Evolutionary conservation across 306 rosid species (phyloP), one percentile per base, ranked within the genome.

Genomic region (Echinosophora koreensis): DNA sequence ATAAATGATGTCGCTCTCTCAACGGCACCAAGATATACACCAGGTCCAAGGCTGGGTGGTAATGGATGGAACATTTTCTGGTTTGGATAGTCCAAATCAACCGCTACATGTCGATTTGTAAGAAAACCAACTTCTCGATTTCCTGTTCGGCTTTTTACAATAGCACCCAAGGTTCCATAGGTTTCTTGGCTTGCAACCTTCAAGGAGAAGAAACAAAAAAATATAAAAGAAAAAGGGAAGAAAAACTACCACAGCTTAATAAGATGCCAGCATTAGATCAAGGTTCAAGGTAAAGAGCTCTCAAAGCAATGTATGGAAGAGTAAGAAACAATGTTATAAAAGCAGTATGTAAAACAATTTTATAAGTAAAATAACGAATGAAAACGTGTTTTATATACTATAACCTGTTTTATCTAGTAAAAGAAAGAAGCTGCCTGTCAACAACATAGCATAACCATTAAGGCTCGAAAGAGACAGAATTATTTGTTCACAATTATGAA

Each of bases 111-210:
- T 27, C 99, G 91, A 82, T 96, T 96, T 49, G 99, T 96, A 52
- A 96, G 98, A 73, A 92, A 96, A 63, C 99, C 99, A 87, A 92
- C 88, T 86, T 96, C 96, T 49, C 50, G 86, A 72, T 86, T 91
- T 85, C 97, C 99, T 22, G 99, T 89, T 73, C 96, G 89, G 84
- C 99, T 96, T 89, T 79, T 87, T 7, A 96, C 98, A 86, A 96
- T 91, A 77, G 99, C 98, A 78, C 99, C 99, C 85, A 96, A 77
- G 77, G 99, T 96, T 76, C 98, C 99, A 81, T 89, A 92, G 5
- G 97, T 96, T 81, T 91, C 97, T 87, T 92, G 99, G 88, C 93
- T 96, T 60, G 99, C 98, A 86, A 96, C 99, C 98, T 95, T 81
- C 46, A 76, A 51, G 84, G 65, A 71, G 46, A 76, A 82, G 71